These are phyloP conservation scores for Mariannaea elegans DNA, from an alignment of 2,329 filamentous ascomycete genomes.

Conservation along the genomic window DNA sequence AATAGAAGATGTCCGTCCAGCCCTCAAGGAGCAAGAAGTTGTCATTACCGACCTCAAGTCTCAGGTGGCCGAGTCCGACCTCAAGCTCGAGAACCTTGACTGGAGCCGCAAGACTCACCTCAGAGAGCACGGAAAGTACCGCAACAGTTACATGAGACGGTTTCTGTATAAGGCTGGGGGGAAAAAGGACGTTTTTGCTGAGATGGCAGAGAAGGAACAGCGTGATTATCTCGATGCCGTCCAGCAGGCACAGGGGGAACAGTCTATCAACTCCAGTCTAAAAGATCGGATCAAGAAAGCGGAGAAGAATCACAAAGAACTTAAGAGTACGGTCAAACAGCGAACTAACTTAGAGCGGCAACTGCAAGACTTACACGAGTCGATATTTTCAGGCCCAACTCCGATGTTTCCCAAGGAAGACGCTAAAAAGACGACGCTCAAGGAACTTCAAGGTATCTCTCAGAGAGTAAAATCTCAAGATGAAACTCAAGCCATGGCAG, in stretches of 20 bases:
- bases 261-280: conserved; percentile 53
- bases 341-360: conserved; percentile 54
- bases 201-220: conserved; percentile 62
- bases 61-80: conserved; percentile 49
- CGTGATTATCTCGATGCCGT: conserved; percentile 63
- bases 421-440: conserved; percentile 49
- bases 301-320: conserved; percentile 41
- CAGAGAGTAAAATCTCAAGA: conserved; percentile 46
- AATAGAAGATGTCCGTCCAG: conserved; percentile 58
- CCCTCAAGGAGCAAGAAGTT: conserved; percentile 54
- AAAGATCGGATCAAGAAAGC: conserved; percentile 52
- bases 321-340: conserved; percentile 47
- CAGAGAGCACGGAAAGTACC: conserved; percentile 61
- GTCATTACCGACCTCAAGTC: conserved; percentile 56
- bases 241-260: conserved; percentile 56
- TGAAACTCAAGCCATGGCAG: conserved; percentile 53
- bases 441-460: conserved; percentile 48
- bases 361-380: conserved; percentile 60
- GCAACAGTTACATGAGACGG: conserved; percentile 60
- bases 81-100: conserved; percentile 51
- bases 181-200: conserved; percentile 50
- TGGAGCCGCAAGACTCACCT: conserved; percentile 55
- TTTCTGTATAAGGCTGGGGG: conserved; percentile 61
- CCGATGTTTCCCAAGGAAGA: conserved; percentile 64
- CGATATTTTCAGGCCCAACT: conserved; percentile 62